A percentile compares a stretch with the other conserved stretches of the same genome.
These are phyloP conservation scores for Pseudotulostoma volvatum DNA, from an alignment of 495 filamentous ascomycete species.

Conservation along the genomic window DNA sequence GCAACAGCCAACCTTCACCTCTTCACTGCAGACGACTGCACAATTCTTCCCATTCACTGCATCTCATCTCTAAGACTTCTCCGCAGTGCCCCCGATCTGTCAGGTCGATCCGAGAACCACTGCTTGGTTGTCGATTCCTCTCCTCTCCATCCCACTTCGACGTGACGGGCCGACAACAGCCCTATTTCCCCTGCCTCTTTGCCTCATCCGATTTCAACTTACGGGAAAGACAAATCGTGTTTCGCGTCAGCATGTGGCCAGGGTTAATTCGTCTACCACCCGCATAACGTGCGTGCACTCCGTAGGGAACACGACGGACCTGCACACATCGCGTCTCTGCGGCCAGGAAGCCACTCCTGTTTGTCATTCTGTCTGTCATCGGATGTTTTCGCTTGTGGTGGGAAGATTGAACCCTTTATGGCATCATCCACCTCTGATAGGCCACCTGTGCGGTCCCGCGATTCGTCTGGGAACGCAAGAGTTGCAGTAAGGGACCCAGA, in stretches of 20 bases:
- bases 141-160: neutral
- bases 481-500: slow-evolving; percentile 13
- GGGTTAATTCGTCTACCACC: neutral
- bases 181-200: neutral
- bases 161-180: neutral
- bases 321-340: no score
- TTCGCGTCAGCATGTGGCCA: neutral
- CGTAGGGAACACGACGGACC: neutral
- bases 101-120: neutral
- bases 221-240: neutral
- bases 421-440: slow-evolving; percentile 31
- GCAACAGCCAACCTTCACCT: no score
- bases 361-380: slow-evolving; percentile 23
- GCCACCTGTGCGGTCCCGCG: slow-evolving; percentile 23
- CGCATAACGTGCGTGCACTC: neutral
- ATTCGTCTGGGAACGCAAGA: slow-evolving; percentile 20
- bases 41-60: no score
- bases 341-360: no score
- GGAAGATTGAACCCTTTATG: slow-evolving; percentile 24
- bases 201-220: neutral
- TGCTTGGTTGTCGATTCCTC: neutral
- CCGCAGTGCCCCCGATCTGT: neutral
- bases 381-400: slow-evolving; percentile 26
- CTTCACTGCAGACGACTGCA: no score
- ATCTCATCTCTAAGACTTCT: no score